These are phyloP conservation scores for Anisodus acutangulus DNA, from an alignment of 257 asterid genomes.

Conservation along the genomic window DNA sequence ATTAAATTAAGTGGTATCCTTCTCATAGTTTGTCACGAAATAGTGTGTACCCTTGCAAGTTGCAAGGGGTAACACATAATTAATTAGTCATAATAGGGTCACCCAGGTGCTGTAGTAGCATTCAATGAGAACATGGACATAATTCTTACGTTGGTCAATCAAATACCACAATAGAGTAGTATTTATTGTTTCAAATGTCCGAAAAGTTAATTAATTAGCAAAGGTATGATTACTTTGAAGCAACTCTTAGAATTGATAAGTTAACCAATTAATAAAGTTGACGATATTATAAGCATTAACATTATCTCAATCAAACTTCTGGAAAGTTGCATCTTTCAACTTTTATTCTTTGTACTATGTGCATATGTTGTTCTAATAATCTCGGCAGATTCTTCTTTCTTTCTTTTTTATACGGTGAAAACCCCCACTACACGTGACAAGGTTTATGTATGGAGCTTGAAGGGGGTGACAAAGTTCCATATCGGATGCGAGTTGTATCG, in stretches of 20 bases:
- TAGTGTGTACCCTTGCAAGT: background rate
- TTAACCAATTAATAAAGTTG: background rate
- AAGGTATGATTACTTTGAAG: background rate
- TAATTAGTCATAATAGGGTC: conserved; percentile 17
- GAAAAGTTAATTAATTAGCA: background rate
- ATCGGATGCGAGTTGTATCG: too few species aligned
- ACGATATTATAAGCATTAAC: background rate
- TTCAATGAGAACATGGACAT: background rate
- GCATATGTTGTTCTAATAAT: too few species aligned
- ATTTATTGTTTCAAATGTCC: background rate
- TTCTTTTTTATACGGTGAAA: too few species aligned
- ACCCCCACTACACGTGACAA: too few species aligned
- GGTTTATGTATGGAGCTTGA: too few species aligned
- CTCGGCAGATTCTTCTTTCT: background rate
- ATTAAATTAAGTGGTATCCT: background rate
- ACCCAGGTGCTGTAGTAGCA: background rate
- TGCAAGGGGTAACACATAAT: background rate
- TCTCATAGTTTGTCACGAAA: background rate
- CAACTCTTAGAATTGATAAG: background rate
- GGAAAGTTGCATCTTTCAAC: too few species aligned
- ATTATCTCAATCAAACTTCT: background rate
- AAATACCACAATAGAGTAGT: background rate
- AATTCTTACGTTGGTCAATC: background rate
- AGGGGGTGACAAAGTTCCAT: too few species aligned
- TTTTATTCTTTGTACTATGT: too few species aligned